phyloP scores from a whole-genome alignment of 75 land plant species.

The Pinus tabuliformis region DNA sequence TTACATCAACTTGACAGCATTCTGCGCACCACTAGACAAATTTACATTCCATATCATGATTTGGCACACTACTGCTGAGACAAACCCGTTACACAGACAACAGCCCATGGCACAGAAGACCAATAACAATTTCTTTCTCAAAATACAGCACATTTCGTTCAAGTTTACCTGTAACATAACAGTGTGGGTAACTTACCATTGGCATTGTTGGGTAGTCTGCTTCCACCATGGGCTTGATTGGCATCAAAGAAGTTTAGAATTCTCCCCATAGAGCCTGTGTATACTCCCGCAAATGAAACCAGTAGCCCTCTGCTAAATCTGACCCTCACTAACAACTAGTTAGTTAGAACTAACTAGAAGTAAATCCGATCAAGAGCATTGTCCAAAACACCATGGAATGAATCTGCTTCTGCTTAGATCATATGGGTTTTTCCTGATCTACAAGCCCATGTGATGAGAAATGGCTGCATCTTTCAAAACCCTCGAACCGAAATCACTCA shows the following conservation, averaged over 20 bases:
- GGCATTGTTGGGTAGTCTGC: background rate
- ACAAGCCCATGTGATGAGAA: too few relatives aligned
- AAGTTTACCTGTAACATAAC: background rate
- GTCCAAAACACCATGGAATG: too few relatives aligned
- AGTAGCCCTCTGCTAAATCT: too few relatives aligned
- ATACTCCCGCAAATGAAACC: too few relatives aligned
- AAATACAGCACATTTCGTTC: background rate
- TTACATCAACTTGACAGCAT: too few relatives aligned
- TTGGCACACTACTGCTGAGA: background rate
- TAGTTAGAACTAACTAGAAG: too few relatives aligned
- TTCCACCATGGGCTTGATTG: background rate
- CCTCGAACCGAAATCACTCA: too few relatives aligned
- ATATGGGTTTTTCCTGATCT: too few relatives aligned
- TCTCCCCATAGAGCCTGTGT: background rate
- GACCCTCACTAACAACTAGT: too few relatives aligned
- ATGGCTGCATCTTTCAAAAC: too few relatives aligned
- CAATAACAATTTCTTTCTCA: background rate
- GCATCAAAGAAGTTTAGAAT: background rate
- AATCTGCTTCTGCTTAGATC: too few relatives aligned
- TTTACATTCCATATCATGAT: background rate
- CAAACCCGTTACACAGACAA: background rate
- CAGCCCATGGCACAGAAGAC: background rate
- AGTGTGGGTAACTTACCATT: constrained; percentile 6
- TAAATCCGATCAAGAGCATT: too few relatives aligned
- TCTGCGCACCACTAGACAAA: background rate